A percentile compares a stretch with the other conserved stretches of the same genome.
Evolutionary conservation across 78 protist species (phyloP).

Genomic region (Paulinella micropora): DNA sequence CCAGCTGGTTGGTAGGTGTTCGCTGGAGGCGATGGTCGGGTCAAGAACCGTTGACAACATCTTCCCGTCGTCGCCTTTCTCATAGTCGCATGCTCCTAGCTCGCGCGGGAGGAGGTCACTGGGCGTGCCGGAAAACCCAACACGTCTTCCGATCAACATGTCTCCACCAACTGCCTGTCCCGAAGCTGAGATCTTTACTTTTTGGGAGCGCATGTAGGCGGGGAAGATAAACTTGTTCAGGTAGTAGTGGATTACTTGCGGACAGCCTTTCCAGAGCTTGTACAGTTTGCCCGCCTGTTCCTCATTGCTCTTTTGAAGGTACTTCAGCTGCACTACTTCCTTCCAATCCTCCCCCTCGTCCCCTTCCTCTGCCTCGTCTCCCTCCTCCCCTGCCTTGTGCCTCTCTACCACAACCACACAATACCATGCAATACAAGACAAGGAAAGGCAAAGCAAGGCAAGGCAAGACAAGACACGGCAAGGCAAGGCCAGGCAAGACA

Average conservation of each 20-base stretch:
- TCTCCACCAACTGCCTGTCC: slow-evolving; percentile 40
- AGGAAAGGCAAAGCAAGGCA: no score
- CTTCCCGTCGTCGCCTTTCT: slow-evolving; percentile 21
- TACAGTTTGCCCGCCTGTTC: slow-evolving; percentile 16
- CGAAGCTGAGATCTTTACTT: slow-evolving; percentile 30
- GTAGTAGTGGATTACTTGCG: slow-evolving; percentile 31
- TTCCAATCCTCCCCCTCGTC: no score
- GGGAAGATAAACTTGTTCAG: slow-evolving; percentile 42
- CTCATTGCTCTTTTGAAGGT: slow-evolving; percentile 9
- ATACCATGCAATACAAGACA: no score
- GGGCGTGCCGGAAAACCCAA: slow-evolving; percentile 53
- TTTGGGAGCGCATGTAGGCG: slow-evolving; percentile 24
- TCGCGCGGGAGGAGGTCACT: slow-evolving; percentile 33
- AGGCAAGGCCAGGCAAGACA: no score
- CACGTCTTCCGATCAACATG: slow-evolving; percentile 20
- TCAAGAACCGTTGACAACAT: slow-evolving; percentile 16
- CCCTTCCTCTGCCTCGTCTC: background rate
- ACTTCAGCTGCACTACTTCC: slow-evolving; percentile 18
- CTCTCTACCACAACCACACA: background rate
- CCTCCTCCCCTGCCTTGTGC: background rate
- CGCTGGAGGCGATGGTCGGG: slow-evolving; percentile 5
- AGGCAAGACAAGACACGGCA: no score
- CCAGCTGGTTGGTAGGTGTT: background rate
- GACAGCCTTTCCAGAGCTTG: slow-evolving; percentile 16
- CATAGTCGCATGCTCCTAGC: slow-evolving; percentile 32